Percentiles rank a stretch among this genome's conserved stretches.
Evolutionary conservation across 257 asterid genomes (phyloP).

Genomic region (Capsicum rhomboideum): DNA sequence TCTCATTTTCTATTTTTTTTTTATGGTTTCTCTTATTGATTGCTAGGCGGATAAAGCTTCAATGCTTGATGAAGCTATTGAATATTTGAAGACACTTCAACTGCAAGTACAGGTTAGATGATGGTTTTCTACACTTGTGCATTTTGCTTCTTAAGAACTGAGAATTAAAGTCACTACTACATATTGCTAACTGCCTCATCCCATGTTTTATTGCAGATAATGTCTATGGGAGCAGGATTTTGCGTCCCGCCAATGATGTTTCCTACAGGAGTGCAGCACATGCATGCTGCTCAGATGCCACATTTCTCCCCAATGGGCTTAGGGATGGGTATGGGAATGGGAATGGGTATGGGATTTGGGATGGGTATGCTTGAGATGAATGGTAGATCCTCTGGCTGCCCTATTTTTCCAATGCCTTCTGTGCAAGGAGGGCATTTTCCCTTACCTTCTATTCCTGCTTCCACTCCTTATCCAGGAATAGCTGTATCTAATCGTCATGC

Average conservation of each 20-base stretch:
- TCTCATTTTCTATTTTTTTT: constrained; percentile 4
- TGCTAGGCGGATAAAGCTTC: constrained; percentile 95
- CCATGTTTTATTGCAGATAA: constrained; percentile 44
- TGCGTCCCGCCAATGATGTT: constrained; percentile 82
- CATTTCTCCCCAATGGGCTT: constrained; percentile 60
- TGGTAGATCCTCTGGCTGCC: constrained; percentile 43
- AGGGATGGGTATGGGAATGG: constrained; percentile 56
- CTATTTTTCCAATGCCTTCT: constrained; percentile 43
- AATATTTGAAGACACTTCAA: constrained; percentile 91
- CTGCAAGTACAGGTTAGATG: constrained; percentile 86
- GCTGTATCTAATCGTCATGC: constrained; percentile 36
- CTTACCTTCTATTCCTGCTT: constrained; percentile 33
- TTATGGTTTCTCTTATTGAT: neutral
- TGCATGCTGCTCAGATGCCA: constrained; percentile 60
- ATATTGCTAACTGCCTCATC: neutral
- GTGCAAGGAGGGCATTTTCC: constrained; percentile 46
- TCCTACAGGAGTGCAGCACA: constrained; percentile 62
- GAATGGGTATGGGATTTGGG: constrained; percentile 46
- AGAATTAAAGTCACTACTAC: neutral
- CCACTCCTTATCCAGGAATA: constrained; percentile 42
- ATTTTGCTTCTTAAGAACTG: neutral
- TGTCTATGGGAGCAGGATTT: constrained; percentile 93
- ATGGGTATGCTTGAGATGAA: constrained; percentile 77
- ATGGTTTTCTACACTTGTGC: constrained; percentile 2
- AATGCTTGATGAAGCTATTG: constrained; percentile 98